Conservation (phyloP, 495 filamentous ascomycete species). For the Mytilinidion resinicola region DNA sequence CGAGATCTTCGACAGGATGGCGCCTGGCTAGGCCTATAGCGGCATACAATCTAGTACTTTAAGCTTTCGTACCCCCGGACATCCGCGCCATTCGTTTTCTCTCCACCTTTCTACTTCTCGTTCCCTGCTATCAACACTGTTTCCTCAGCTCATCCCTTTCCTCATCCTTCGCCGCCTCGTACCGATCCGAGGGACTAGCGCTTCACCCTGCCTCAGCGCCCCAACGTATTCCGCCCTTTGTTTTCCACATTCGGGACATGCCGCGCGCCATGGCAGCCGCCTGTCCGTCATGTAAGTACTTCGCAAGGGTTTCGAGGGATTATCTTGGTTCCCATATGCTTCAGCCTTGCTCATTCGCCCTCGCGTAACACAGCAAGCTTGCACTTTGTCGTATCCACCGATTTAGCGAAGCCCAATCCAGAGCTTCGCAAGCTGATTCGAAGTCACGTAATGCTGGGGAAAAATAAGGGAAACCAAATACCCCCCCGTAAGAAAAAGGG, state of each 20-base stretch:
- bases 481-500: background rate
- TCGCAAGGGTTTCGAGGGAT: background rate
- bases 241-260: background rate
- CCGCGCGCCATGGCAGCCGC: background rate
- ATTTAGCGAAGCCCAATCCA: constrained; percentile 28
- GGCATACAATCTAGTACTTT: background rate
- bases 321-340: background rate
- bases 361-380: background rate
- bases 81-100: no score
- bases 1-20: background rate
- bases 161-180: no score
- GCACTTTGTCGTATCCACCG: constrained; percentile 33
- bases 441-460: constrained; percentile 47
- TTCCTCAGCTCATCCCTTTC: no score
- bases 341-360: background rate
- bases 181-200: no score
- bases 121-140: no score
- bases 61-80: no score
- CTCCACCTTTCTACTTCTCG: no score
- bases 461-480: constrained; percentile 33
- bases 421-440: constrained; percentile 40
- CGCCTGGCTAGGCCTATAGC: background rate
- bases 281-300: background rate
- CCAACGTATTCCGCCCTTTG: background rate
- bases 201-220: no score